Base-by-base conservation (phyloP, 2,329 filamentous ascomycete genomes). In the Stenocarpella maydis region DNA sequence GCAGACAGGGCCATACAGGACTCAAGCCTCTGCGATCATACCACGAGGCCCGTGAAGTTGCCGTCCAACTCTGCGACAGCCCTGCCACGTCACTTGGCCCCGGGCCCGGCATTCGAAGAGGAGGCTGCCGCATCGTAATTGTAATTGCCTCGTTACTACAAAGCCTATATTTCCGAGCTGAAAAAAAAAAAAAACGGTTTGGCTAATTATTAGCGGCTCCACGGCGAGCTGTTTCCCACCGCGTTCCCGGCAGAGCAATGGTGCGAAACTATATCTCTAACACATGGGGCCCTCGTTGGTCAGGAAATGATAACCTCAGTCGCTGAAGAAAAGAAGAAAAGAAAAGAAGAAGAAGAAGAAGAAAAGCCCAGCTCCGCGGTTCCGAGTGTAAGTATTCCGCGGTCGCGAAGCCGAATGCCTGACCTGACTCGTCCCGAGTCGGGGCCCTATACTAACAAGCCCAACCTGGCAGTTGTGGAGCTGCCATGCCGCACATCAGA, bases 201-300 rank as follows among this genome's bases (percentile, higher is more conserved):
- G n/a, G 58, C 28, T 54, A n/a, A 34, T 34, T 34, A 34, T 34
- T 21, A 12, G 19, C 26, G 31, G 39, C 21, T 2, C 37, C 41
- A 15, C 15, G 41, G 41, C 55, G 41, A n/a, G 47, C 26, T 61
- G 17, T 24, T 34, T 47, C 58, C 43, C 58, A 61, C 58, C 58
- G 31, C 41, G 41, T 28, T 49, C 41, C 43, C 43, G 58, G 58
- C 43, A 63, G 58, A 63, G 37, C 43, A 49, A 24, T 45, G 41
- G 58, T 26, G 58, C n/a, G 28, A 49, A 63, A 63, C 58, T 63
- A 49, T 63, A 63, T 63, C 58, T 63, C 43, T 63, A 37, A 63
- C 58, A 43, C 58, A 49, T 43, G 58, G 58, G 26, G 28, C 58
- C 43, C 58, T 37, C 26, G 43, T 49, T n/a, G 43, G 49, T 47